Evolutionary conservation across 495 filamentous ascomycete genomes (phyloP), one percentile per base, ranked within the genome.

Genomic region (Amphirosellinia nigrospora): DNA sequence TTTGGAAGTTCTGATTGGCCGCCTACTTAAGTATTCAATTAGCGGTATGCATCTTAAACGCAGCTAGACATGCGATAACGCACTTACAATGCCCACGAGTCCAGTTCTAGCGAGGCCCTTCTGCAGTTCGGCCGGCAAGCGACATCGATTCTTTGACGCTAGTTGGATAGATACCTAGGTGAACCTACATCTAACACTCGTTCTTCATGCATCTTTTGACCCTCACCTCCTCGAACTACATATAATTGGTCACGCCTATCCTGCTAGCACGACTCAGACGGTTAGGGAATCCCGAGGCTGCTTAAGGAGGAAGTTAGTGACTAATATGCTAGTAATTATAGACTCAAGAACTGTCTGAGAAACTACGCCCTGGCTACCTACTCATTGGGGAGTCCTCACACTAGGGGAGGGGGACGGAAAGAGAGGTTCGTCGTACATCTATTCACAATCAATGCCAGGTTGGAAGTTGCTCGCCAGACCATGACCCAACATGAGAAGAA

Each of bases 41-140:
- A 39, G 52, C 52, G 21, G 19, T 56, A 66, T 56, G 48, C 50
- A 66, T 30, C 28, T 38, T 30, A 26, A 32, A 50, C 45, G 38
- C 32, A 10, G 9, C 45, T 23, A 61, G 36, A 58, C 30, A n/a
- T 36, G 53, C 30, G 53, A 56, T 34, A 34, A 36, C 30, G 30
- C 32, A 58, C 53, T 36, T 53, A 7, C 21, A n/a, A 30, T 53
- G 8, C 30, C 16, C 4, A 15, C 34, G n/a, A n/a, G n/a, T n/a
- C n/a, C n/a, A n/a, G n/a, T n/a, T n/a, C n/a, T n/a, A n/a, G n/a
- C n/a, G n/a, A n/a, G n/a, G n/a, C n/a, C n/a, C n/a, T n/a, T n/a
- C n/a, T n/a, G n/a, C n/a, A n/a, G n/a, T n/a, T n/a, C n/a, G n/a
- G n/a, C n/a, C n/a, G n/a, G n/a, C n/a, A n/a, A n/a, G n/a, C 39